Conservation (phyloP, 2,329 filamentous ascomycete genomes). For the Dothistroma septosporum region DNA sequence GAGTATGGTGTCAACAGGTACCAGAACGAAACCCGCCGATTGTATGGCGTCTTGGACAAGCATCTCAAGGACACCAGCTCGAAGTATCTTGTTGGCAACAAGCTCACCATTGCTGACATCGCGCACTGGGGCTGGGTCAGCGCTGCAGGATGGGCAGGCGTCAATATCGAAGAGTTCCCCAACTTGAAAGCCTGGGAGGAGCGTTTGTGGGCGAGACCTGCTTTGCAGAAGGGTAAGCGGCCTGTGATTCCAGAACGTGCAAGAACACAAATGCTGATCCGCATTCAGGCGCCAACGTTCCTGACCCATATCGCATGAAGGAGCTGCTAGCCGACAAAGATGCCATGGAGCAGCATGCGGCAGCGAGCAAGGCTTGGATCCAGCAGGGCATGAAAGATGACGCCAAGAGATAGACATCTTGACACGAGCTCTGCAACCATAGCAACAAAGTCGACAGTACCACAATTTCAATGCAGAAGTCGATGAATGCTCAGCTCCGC, state of each 20-base stretch:
- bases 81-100: conserved; percentile 59
- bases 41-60: conserved; percentile 73
- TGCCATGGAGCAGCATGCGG: conserved; percentile 54
- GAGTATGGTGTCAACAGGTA: conserved; percentile 60
- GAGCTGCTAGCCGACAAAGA: conserved; percentile 57
- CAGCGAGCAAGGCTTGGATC: conserved; percentile 57
- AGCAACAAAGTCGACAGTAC: no score
- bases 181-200: conserved; percentile 73
- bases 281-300: conserved; percentile 52
- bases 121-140: conserved; percentile 76
- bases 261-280: not conserved
- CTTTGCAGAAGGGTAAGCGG: conserved; percentile 64
- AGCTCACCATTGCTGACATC: conserved; percentile 68
- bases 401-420: conserved; percentile 45
- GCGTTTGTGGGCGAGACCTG: conserved; percentile 63
- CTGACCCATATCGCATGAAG: conserved; percentile 58
- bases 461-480: no score
- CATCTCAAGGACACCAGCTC: conserved; percentile 55
- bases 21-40: conserved; percentile 73
- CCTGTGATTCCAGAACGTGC: not conserved
- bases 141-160: conserved; percentile 54
- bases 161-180: conserved; percentile 73
- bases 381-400: conserved; percentile 66
- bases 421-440: not conserved
- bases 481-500: no score